Percentiles rank a stretch among this genome's conserved stretches.
These are phyloP conservation scores for Geotrichum australiense DNA, from an alignment of 1,139 yeast genomes.

Conservation along the genomic window DNA sequence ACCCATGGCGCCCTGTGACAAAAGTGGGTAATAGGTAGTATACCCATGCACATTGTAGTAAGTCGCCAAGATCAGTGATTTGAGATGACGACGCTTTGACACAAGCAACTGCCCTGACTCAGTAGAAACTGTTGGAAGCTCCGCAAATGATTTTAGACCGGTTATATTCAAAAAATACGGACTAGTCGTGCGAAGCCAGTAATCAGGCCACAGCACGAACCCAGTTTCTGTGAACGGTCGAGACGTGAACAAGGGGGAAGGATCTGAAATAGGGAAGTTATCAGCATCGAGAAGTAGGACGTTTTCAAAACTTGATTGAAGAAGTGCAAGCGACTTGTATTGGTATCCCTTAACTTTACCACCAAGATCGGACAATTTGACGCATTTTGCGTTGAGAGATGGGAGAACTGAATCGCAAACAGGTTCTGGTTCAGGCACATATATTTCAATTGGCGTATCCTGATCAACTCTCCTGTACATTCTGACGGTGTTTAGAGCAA, in stretches of 20 bases:
- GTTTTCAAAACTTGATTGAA: conserved; percentile 70
- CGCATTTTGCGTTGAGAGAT: conserved; percentile 61
- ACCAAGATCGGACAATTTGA: conserved; percentile 51
- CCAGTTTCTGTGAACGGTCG: conserved; percentile 52
- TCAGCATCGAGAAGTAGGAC: conserved; percentile 72
- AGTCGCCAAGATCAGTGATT: conserved; percentile 57
- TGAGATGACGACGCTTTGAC: conserved; percentile 57
- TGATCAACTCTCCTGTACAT: conserved; percentile 59
- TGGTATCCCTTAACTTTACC: conserved; percentile 68
- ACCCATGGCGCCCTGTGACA: conserved; percentile 80
- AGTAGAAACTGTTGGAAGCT: conserved; percentile 69
- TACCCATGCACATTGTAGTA: conserved; percentile 82
- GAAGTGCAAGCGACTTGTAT: conserved; percentile 66
- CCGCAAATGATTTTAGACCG: conserved; percentile 42
- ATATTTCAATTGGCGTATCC: conserved; percentile 65
- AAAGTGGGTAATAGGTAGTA: conserved; percentile 65
- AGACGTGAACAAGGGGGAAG: conserved; percentile 48
- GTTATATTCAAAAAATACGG: conserved; percentile 65
- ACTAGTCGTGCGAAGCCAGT: conserved; percentile 67
- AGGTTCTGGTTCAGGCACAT: conserved; percentile 65
- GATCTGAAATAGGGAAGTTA: conserved; percentile 54
- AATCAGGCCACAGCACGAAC: conserved; percentile 75
- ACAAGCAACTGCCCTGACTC: conserved; percentile 80
- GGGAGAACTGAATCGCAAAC: conserved; percentile 63
- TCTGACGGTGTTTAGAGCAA: conserved; percentile 58